A percentile compares a stretch with the other conserved stretches of the same genome.
phyloP scores from a whole-genome alignment of 495 filamentous ascomycete species.

The Lophiotrema nucula region DNA sequence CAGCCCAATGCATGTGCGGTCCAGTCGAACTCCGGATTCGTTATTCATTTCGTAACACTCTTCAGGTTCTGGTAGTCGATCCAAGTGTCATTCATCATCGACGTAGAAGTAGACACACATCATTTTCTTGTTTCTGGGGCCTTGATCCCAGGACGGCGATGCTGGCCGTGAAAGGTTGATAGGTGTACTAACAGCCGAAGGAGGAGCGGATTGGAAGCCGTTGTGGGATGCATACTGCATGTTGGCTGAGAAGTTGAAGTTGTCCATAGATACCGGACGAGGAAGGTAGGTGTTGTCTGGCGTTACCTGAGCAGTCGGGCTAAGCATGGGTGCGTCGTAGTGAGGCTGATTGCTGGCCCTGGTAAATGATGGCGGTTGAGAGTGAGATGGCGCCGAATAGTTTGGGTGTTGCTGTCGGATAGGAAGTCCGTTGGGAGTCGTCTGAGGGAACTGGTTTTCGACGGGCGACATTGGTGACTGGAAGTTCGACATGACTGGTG shows the following conservation, averaged over 20 bases:
- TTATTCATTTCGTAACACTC: no score
- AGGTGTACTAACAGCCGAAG: slow-evolving; percentile 15
- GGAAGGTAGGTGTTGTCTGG: slow-evolving; percentile 1
- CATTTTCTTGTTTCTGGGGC: slow-evolving; percentile 15
- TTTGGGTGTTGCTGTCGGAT: neutral
- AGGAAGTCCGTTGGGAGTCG: neutral
- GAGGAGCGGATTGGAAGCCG: slow-evolving; percentile 15
- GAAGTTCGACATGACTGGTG: slow-evolving; percentile 13
- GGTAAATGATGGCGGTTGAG: neutral
- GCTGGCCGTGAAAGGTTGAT: slow-evolving; percentile 21
- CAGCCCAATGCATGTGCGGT: neutral
- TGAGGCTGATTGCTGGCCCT: no score
- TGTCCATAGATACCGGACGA: slow-evolving; percentile 16
- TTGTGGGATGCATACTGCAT: slow-evolving; percentile 5
- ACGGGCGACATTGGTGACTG: slow-evolving; percentile 14
- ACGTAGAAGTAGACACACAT: slow-evolving; percentile 10
- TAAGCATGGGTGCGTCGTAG: neutral
- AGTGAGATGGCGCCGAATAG: neutral
- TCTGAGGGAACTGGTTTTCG: slow-evolving; percentile 5
- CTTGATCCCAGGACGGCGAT: slow-evolving; percentile 24
- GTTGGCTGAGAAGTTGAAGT: slow-evolving; percentile 16
- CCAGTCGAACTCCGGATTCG: no score
- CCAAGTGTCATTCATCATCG: slow-evolving; percentile 6
- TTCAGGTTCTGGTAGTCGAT: no score
- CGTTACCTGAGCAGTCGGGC: slow-evolving; percentile 2